These are phyloP conservation scores for Sclerotinia minor DNA, from an alignment of 2,329 filamentous ascomycete species.

Conservation along the genomic window DNA sequence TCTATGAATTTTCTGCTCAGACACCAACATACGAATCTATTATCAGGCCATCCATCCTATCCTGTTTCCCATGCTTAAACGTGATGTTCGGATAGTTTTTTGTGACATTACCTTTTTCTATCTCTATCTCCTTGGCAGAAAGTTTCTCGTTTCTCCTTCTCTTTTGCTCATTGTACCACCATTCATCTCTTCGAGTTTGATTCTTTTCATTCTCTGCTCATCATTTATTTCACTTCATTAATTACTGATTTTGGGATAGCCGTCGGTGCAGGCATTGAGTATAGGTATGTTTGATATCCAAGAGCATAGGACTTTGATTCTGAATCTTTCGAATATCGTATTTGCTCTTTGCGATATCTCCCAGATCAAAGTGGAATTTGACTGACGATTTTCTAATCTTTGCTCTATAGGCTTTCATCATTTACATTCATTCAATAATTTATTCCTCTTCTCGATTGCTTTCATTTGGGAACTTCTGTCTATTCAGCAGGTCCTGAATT, in stretches of 20 bases:
- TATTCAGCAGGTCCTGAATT: conserved; percentile 44
- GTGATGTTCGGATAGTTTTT: conserved; percentile 21
- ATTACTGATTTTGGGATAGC: conserved; percentile 35
- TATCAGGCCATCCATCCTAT: conserved; percentile 30
- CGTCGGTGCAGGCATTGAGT: conserved; percentile 43
- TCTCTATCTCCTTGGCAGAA: conserved; percentile 24
- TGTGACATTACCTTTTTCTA: conserved; percentile 13
- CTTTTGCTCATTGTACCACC: conserved; percentile 16
- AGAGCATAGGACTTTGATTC: background rate
- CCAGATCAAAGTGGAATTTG: background rate
- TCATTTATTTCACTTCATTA: conserved; percentile 33
- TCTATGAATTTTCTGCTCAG: conserved; percentile 21
- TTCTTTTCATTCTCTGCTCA: conserved; percentile 26
- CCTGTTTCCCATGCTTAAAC: conserved; percentile 27
- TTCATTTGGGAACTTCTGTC: conserved; percentile 38
- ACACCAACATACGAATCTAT: conserved; percentile 21
- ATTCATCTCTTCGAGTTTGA: conserved; percentile 13
- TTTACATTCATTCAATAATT: conserved; percentile 21
- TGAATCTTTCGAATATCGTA: conserved; percentile 27
- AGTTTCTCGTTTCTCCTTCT: conserved; percentile 25
- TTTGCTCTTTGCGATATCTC: conserved; percentile 23
- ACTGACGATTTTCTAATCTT: background rate
- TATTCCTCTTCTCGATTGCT: conserved; percentile 15
- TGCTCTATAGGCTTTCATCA: conserved; percentile 15
- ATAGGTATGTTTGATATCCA: conserved; percentile 34